Conservation (phyloP, 345 rosid genomes). For the Citrus trifoliata region DNA sequence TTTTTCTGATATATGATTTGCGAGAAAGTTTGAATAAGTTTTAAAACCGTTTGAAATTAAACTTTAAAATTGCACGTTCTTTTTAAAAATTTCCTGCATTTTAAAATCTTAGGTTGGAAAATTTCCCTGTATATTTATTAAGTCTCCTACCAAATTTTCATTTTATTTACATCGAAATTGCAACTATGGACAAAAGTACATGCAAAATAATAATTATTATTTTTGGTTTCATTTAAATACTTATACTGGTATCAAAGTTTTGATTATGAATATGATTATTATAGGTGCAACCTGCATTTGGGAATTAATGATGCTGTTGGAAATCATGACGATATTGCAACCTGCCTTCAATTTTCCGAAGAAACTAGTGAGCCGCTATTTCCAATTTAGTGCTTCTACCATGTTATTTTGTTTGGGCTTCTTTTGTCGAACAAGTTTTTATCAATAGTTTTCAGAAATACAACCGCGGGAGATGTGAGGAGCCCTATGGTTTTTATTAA, state of each 20-base stretch:
- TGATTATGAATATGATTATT: neutral
- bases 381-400: neutral
- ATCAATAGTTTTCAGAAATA: neutral
- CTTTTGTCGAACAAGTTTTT: neutral
- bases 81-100: fast-evolving
- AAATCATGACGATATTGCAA: constrained; percentile 68
- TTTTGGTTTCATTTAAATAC: too few species aligned
- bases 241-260: too few species aligned
- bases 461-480: neutral
- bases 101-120: too few species aligned
- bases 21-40: too few species aligned
- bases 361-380: constrained; percentile 53
- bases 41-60: too few species aligned
- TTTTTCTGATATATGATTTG: too few species aligned
- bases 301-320: constrained; percentile 50
- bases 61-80: too few species aligned
- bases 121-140: too few species aligned
- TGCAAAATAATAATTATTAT: too few species aligned
- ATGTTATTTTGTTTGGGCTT: neutral
- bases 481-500: neutral
- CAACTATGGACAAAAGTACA: too few species aligned
- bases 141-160: too few species aligned
- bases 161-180: too few species aligned
- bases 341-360: constrained; percentile 52
- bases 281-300: constrained; percentile 64